These are phyloP conservation scores for Penicillium paneum DNA, from an alignment of 2,329 filamentous ascomycete genomes.

Conservation along the genomic window DNA sequence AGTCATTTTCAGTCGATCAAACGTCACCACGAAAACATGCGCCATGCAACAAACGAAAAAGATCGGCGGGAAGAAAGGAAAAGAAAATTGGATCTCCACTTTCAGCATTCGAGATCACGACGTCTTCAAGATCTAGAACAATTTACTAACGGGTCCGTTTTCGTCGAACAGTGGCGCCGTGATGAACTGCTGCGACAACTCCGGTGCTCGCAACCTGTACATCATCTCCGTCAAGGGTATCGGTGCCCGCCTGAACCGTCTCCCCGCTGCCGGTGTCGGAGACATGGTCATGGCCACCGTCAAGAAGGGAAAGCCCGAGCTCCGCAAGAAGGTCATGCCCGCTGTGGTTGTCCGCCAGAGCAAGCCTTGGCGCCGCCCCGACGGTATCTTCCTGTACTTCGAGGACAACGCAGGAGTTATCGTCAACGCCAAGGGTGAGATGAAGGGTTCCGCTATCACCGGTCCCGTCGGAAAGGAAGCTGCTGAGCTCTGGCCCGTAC, in stretches of 20 bases:
- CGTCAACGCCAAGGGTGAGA: conserved; percentile 99
- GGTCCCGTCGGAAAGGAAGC: conserved; percentile 99
- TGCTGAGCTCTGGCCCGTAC: conserved; percentile 97
- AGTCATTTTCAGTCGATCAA: conserved; percentile 12
- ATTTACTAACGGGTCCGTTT: conserved; percentile 19
- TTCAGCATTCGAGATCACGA: conserved; percentile 15
- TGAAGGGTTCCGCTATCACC: conserved; percentile 99
- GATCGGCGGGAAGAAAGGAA: conserved; percentile 5
- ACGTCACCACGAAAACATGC: neutral
- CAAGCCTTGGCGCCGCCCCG: conserved; percentile 98
- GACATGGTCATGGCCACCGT: conserved; percentile 99
- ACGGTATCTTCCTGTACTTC: conserved; percentile 99
- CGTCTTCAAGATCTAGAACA: conserved; percentile 19
- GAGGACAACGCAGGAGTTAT: conserved; percentile 99
- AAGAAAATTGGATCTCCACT: conserved; percentile 3
- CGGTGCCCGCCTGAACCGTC: conserved; percentile 93
- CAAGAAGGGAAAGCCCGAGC: conserved; percentile 99
- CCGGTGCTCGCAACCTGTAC: conserved; percentile 96
- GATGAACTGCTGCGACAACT: conserved; percentile 99
- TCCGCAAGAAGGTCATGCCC: conserved; percentile 99
- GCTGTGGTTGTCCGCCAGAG: conserved; percentile 97
- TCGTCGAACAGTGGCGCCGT: conserved; percentile 74
- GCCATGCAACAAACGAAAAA: neutral
- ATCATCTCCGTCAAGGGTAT: conserved; percentile 99
- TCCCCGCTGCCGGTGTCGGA: conserved; percentile 94